Percentiles rank a stretch among this genome's conserved stretches.
Conservation (phyloP, 163 green algal species). For the Prototheca stagnorum region DNA sequence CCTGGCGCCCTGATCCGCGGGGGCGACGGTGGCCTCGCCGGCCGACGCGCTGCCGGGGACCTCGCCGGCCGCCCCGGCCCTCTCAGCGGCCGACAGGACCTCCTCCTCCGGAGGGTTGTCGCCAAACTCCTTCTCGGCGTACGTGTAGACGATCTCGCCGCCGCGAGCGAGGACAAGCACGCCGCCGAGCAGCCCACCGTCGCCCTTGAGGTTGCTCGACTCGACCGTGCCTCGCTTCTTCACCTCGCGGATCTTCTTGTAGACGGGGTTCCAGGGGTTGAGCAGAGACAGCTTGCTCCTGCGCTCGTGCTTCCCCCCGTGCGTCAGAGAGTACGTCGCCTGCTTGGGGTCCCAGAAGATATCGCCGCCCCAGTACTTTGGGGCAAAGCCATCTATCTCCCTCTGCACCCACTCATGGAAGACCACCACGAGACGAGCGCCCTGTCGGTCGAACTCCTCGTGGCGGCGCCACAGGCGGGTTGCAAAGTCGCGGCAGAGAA, state of each 20-base stretch:
- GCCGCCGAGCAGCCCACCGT: slow-evolving; percentile 35
- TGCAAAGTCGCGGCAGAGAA: slow-evolving; percentile 37
- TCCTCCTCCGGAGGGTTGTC: slow-evolving; percentile 23
- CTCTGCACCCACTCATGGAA: slow-evolving; percentile 41
- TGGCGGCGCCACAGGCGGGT: slow-evolving; percentile 21
- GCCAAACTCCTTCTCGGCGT: slow-evolving; percentile 30
- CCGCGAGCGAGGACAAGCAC: slow-evolving; percentile 21
- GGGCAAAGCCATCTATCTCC: slow-evolving; percentile 29
- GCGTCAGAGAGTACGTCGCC: slow-evolving; percentile 24
- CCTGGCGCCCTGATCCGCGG: no score
- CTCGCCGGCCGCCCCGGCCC: no score
- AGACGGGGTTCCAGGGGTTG: no score
- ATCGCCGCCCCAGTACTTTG: slow-evolving; percentile 31
- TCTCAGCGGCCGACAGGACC: slow-evolving; percentile 8
- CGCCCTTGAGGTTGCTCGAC: slow-evolving; percentile 34
- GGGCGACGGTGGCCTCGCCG: no score
- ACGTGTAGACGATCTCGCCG: slow-evolving; percentile 19
- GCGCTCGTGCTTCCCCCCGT: slow-evolving; percentile 18
- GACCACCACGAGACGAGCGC: slow-evolving; percentile 21
- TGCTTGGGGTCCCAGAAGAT: slow-evolving; percentile 35
- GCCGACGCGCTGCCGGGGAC: no score
- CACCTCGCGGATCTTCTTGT: no score
- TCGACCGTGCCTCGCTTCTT: slow-evolving; percentile 5
- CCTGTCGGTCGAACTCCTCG: slow-evolving; percentile 17
- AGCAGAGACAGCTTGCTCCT: slow-evolving; percentile 21